phyloP scores from a whole-genome alignment of 345 rosid genomes.

The Eutrema heterophyllum region DNA sequence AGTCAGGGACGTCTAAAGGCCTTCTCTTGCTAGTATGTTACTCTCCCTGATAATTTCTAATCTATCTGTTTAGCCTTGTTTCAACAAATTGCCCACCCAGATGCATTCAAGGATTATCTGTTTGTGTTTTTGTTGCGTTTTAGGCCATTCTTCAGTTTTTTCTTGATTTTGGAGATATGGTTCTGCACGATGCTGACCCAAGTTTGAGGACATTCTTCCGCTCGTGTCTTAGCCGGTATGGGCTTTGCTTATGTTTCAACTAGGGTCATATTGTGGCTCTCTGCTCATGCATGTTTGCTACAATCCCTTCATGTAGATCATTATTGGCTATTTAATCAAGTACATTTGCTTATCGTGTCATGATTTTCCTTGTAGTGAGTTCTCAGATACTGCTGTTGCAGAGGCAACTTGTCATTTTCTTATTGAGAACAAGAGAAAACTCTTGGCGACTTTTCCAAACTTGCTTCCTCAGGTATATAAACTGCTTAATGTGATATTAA shows the following conservation, averaged over 20 bases:
- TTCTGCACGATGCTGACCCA: conserved; percentile 91
- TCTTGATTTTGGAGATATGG: conserved; percentile 84
- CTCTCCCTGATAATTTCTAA: not conserved
- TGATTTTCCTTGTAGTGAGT: conserved; percentile 68
- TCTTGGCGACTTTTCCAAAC: conserved; percentile 59
- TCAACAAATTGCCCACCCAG: not conserved
- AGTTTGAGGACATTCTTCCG: conserved; percentile 68
- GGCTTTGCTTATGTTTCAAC: conserved; percentile 11
- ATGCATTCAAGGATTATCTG: not conserved
- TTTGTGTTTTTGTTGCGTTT: not conserved
- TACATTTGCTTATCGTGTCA: conserved; percentile 22
- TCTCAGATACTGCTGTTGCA: conserved; percentile 86
- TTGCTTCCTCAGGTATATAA: conserved; percentile 72
- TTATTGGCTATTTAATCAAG: not conserved
- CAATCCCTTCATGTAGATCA: not conserved
- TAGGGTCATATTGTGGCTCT: not conserved
- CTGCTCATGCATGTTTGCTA: not conserved
- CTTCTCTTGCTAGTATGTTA: conserved; percentile 70
- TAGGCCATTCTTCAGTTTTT: conserved; percentile 86
- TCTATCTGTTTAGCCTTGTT: not conserved
- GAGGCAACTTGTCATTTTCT: conserved; percentile 88
- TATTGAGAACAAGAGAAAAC: conserved; percentile 57
- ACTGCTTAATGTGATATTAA: not conserved
- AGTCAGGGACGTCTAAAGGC: conserved; percentile 53
- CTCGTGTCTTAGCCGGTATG: conserved; percentile 86